Conservation (phyloP, 1,139 yeast species). For the Taiozyma onychis region DNA sequence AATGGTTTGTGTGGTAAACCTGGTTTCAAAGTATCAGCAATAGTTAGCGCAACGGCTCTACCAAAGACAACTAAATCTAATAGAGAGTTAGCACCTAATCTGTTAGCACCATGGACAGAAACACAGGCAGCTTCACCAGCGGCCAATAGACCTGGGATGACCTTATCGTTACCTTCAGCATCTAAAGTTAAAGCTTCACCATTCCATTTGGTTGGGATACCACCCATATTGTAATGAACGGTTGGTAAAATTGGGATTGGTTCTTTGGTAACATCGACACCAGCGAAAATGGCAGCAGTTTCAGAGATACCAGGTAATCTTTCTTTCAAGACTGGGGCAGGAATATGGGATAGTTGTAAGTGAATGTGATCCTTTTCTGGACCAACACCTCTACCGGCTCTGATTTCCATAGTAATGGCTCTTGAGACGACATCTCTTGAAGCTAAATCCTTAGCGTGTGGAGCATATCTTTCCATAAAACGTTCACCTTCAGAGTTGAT, state of each 20-base stretch:
- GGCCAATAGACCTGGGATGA: slow-evolving; percentile 91
- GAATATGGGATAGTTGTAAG: slow-evolving; percentile 92
- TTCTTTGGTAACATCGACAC: slow-evolving; percentile 98
- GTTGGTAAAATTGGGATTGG: slow-evolving; percentile 98
- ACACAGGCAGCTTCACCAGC: slow-evolving; percentile 99
- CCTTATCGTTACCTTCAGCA: slow-evolving; percentile 83
- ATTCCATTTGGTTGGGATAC: slow-evolving; percentile 96
- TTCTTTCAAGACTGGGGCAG: slow-evolving; percentile 86
- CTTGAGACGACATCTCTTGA: slow-evolving; percentile 98
- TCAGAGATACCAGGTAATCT: slow-evolving; percentile 99
- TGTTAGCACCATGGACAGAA: slow-evolving; percentile 98
- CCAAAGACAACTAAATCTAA: slow-evolving; percentile 97
- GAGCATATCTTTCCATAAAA: slow-evolving; percentile 99
- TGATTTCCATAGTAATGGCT: slow-evolving; percentile 97
- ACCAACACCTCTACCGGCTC: slow-evolving; percentile 99
- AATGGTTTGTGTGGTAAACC: slow-evolving; percentile 79
- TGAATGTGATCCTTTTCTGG: slow-evolving; percentile 91
- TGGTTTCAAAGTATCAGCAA: slow-evolving; percentile 79
- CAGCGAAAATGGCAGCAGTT: slow-evolving; percentile 97
- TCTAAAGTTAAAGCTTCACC: slow-evolving; percentile 89
- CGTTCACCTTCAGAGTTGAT: slow-evolving; percentile 98
- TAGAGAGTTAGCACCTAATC: slow-evolving; percentile 98
- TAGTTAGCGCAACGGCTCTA: slow-evolving; percentile 95
- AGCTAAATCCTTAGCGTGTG: slow-evolving; percentile 97
- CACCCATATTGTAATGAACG: slow-evolving; percentile 99